A percentile compares a stretch with the other conserved stretches of the same genome.
These are phyloP conservation scores for Dioszegia hungarica DNA, from an alignment of 768 basidiomycete genomes.

Conservation along the genomic window DNA sequence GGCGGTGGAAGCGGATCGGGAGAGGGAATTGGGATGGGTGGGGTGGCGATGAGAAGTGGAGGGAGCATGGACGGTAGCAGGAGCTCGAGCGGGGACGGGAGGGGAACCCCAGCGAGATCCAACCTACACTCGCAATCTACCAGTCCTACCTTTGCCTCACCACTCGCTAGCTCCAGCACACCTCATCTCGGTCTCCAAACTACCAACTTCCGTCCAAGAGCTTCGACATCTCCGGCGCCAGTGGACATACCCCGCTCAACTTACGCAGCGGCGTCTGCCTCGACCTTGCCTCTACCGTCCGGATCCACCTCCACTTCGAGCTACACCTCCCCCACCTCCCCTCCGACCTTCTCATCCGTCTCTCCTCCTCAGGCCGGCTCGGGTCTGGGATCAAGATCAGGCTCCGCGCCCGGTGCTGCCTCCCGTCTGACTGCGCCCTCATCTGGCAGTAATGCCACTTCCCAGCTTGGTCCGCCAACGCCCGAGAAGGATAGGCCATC, in stretches of 20 bases:
- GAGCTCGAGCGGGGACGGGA: background rate
- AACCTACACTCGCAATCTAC: background rate
- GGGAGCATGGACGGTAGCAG: conserved; percentile 1
- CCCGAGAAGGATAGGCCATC: background rate
- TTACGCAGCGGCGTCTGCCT: background rate
- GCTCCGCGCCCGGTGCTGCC: background rate
- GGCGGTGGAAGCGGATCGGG: background rate
- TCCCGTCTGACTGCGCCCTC: background rate
- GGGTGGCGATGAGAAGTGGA: background rate
- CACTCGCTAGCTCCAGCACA: background rate
- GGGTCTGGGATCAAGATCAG: background rate
- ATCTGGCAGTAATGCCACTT: too few species aligned
- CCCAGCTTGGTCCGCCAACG: background rate
- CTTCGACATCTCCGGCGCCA: background rate
- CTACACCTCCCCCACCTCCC: background rate
- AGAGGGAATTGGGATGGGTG: background rate
- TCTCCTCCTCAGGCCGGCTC: background rate
- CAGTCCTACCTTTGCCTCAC: conserved; percentile 2
- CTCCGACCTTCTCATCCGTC: background rate
- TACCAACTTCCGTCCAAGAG: background rate
- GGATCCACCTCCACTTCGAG: background rate
- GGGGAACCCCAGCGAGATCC: background rate
- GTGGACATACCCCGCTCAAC: conserved; percentile 3
- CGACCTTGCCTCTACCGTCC: background rate
- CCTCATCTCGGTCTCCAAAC: background rate